Evolutionary conservation across 305 asterid species (phyloP), one percentile per base, ranked within the genome.

Genomic region (Withania somnifera): DNA sequence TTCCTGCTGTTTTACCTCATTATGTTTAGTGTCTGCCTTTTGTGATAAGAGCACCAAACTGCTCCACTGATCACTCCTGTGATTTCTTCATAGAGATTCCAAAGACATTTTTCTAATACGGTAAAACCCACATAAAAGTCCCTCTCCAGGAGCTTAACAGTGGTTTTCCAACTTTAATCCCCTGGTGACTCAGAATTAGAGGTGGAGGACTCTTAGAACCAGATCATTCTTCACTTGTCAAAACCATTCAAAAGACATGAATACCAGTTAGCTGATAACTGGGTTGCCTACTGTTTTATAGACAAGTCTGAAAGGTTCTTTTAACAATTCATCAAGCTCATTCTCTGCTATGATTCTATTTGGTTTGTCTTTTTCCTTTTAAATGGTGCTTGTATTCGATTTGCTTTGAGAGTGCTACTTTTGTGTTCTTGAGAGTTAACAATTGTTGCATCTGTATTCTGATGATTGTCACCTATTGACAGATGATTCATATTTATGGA

Each of bases 401-500:
- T 50, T 50, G 60, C 26, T 75, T 26, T 75, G 42, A 50, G 17
- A 26, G 61, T 15, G 42, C 79, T 50, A 50, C 57, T 47, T 75
- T 75, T 26, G 22, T 75, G 26, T 75, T 10, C 79, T 8, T 50
- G 15, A 11, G 1, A 26, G 50, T 79, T 60, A 45, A 40, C 20
- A 34, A 42, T 40, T 56, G 63, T 20, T 28, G 56, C 30, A 22
- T 71, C 58, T 75, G 61, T 51, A 28, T 24, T 7, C 80, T 75
- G 76, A 85, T 79, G 82, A 71, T 83, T 83, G 60, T 50, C 53
- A 13, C 47, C 51, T 66, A 50, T 81, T 64, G 68, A 64, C 80
- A 97, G 99, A 91, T 97, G 64, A 86, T 91, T 85, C 93, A 84
- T 76, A 87, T 92, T 82, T 97, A 93, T 89, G 94, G 82, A 78